Evolutionary conservation across 108 stramenopile genomes (phyloP).

Genomic region (Skeletonema marinoi): DNA sequence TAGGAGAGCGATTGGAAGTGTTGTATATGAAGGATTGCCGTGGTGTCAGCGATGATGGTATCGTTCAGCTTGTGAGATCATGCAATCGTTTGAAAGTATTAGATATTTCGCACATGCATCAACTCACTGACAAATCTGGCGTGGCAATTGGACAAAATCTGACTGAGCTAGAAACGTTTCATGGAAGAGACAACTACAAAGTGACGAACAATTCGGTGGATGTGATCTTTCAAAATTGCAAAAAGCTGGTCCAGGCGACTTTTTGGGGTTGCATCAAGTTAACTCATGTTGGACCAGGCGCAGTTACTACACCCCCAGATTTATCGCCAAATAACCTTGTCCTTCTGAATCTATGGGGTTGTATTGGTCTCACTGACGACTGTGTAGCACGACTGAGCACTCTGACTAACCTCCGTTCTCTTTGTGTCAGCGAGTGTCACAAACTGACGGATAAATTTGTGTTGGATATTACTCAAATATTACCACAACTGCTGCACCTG

Average conservation of each 20-base stretch:
- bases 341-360: slow-evolving; percentile 73
- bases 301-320: not conserved
- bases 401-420: slow-evolving; percentile 46
- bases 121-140: slow-evolving; percentile 55
- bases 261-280: slow-evolving; percentile 69
- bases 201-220: slow-evolving; percentile 62
- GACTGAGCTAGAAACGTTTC: slow-evolving; percentile 53
- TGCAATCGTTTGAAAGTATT: slow-evolving; percentile 56
- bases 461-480: slow-evolving; percentile 17
- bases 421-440: slow-evolving; percentile 73
- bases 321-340: slow-evolving; percentile 34
- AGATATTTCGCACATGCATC: slow-evolving; percentile 57
- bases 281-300: slow-evolving; percentile 31
- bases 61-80: slow-evolving; percentile 44
- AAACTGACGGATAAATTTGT: slow-evolving; percentile 66
- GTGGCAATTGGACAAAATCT: slow-evolving; percentile 56
- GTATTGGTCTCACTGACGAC: slow-evolving; percentile 55
- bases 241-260: slow-evolving; percentile 56
- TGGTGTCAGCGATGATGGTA: slow-evolving; percentile 55
- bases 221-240: slow-evolving; percentile 56
- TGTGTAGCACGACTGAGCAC: slow-evolving; percentile 28
- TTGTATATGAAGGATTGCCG: slow-evolving; percentile 62
- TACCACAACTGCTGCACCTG: slow-evolving; percentile 48
- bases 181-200: slow-evolving; percentile 64
- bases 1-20: slow-evolving; percentile 49